These are phyloP conservation scores for Saccharomycopsis sp. DNA, from an alignment of 805 yeast species.

Conservation along the genomic window DNA sequence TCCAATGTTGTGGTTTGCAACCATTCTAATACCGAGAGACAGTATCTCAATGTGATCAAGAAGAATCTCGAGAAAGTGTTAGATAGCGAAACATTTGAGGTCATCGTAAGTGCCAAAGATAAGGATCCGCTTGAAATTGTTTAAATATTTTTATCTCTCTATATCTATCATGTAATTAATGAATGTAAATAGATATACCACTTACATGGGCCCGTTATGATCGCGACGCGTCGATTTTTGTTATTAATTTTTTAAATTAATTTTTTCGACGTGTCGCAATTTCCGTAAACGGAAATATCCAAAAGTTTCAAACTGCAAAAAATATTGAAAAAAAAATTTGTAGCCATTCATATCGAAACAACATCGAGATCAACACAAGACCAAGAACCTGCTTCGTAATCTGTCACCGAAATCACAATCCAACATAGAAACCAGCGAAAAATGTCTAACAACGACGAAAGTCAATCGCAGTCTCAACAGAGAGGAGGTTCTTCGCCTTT, in stretches of 20 bases:
- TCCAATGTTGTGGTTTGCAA: conserved; percentile 70
- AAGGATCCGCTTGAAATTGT: conserved; percentile 51
- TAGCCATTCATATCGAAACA: no score
- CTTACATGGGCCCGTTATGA: no score
- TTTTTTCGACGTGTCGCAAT: background rate
- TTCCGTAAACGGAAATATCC: background rate
- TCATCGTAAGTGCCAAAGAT: conserved; percentile 51
- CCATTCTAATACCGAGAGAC: conserved; percentile 91
- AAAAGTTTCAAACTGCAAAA: background rate
- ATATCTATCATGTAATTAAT: background rate
- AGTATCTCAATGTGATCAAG: conserved; percentile 55
- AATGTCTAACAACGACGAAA: conserved; percentile 4
- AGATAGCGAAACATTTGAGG: conserved; percentile 32
- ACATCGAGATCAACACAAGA: no score
- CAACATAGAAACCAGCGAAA: background rate
- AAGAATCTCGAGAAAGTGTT: conserved; percentile 42
- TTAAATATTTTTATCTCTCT: conserved; percentile 17
- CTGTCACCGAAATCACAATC: no score
- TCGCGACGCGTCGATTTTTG: background rate
- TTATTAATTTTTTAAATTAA: no score
- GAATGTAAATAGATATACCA: no score
- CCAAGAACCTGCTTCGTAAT: no score
- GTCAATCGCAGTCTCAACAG: conserved; percentile 13
- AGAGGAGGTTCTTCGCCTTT: conserved; percentile 28
- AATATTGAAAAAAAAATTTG: background rate